Conservation (phyloP, 2,329 filamentous ascomycete genomes). For the Pseudophaeomoniella oleicola region DNA sequence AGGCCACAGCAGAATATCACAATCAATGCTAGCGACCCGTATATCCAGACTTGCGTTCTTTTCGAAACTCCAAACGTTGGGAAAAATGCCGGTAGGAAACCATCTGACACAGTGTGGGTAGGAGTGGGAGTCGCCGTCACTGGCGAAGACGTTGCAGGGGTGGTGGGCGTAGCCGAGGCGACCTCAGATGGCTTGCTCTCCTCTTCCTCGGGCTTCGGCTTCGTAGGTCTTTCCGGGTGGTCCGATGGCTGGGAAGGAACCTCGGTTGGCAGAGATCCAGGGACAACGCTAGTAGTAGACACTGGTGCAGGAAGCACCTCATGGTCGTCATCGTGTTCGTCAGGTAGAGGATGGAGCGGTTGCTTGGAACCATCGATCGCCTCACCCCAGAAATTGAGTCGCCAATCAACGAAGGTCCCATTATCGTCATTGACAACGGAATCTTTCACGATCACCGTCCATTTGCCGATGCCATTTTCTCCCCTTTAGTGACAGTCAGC, state of each 20-base stretch:
- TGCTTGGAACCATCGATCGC: conserved; percentile 62
- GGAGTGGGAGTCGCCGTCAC: conserved; percentile 15
- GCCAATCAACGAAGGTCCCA: conserved; percentile 81
- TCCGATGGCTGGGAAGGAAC: conserved; percentile 39
- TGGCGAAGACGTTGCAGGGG: conserved; percentile 16
- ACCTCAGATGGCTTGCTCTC: conserved; percentile 12
- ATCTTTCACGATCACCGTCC: conserved; percentile 85
- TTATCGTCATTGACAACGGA: conserved; percentile 59
- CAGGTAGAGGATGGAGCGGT: conserved; percentile 63
- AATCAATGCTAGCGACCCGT: conserved; percentile 72
- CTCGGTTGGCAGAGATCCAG: conserved; percentile 30
- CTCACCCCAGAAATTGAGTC: conserved; percentile 88
- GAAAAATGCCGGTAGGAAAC: conserved; percentile 69
- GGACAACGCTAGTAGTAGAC: conserved; percentile 47
- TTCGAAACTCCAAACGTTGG: conserved; percentile 82
- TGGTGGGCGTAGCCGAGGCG: conserved; percentile 14
- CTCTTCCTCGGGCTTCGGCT: conserved; percentile 35
- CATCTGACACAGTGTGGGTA: conserved; percentile 25
- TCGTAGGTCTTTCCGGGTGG: conserved; percentile 50
- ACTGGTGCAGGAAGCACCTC: conserved; percentile 41
- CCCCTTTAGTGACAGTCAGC: conserved; percentile 43
- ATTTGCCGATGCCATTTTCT: conserved; percentile 72
- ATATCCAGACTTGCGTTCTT: conserved; percentile 86
- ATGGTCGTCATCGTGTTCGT: conserved; percentile 68
- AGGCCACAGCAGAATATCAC: conserved; percentile 68